phyloP scores from a whole-genome alignment of 1,284 basidiomycete species.

The Pseudozyma hubeiensis region DNA sequence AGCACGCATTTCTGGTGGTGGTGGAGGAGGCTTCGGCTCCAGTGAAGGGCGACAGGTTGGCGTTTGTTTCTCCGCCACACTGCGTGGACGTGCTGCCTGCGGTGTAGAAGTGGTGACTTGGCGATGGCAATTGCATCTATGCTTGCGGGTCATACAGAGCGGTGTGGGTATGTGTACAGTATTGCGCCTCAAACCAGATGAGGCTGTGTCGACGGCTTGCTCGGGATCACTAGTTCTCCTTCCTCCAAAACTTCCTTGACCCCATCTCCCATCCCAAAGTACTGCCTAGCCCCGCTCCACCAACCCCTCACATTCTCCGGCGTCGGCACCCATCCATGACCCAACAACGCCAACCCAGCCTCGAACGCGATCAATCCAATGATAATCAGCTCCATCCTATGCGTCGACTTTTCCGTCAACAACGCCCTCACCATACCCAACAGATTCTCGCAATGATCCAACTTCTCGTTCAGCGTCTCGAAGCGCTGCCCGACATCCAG shows the following conservation, averaged over 20 bases:
- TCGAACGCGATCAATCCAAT: conserved; percentile 64
- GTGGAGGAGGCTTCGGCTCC: conserved; percentile 20
- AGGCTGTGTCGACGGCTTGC: not conserved
- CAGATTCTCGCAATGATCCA: conserved; percentile 66
- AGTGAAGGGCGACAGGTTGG: conserved; percentile 7
- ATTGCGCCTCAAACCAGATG: conserved; percentile 8
- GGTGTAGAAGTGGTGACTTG: not conserved
- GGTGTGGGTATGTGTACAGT: no score
- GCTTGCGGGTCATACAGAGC: not conserved
- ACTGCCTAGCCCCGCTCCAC: conserved; percentile 8
- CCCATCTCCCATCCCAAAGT: not conserved
- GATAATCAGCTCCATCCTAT: conserved; percentile 67
- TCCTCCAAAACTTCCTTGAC: not conserved
- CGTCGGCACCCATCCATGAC: conserved; percentile 59
- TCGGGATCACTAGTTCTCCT: not conserved
- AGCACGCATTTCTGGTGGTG: conserved; percentile 24
- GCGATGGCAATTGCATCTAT: not conserved
- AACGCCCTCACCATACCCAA: conserved; percentile 63
- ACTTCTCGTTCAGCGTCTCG: conserved; percentile 64
- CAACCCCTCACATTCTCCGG: conserved; percentile 27
- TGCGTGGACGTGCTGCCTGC: conserved; percentile 15
- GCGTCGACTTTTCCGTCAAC: conserved; percentile 62
- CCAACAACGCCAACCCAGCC: conserved; percentile 53
- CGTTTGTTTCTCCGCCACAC: conserved; percentile 9
- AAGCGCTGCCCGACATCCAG: conserved; percentile 64